Percentiles rank a stretch among this genome's conserved stretches.
Conservation (phyloP, 2,329 filamentous ascomycete genomes). For the Aspergillus aculeatus region DNA sequence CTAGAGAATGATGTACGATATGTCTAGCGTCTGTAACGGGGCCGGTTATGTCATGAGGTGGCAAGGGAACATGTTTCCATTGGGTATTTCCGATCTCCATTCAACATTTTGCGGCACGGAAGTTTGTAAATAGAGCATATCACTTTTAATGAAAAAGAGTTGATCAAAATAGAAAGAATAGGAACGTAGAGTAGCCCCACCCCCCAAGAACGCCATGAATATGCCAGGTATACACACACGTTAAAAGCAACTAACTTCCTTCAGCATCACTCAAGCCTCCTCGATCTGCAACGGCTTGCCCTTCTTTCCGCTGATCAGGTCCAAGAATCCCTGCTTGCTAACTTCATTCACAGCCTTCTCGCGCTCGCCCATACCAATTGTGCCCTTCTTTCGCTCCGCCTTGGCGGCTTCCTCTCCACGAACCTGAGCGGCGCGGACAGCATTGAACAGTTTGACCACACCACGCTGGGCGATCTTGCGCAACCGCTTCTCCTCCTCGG, state of each 20-base stretch:
- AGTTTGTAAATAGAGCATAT: conserved; percentile 28
- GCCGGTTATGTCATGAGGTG: conserved; percentile 9
- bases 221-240: conserved; percentile 28
- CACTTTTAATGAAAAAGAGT: conserved; percentile 25
- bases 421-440: conserved; percentile 87
- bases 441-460: conserved; percentile 96
- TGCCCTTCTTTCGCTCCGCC: conserved; percentile 65
- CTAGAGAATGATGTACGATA: conserved; percentile 10
- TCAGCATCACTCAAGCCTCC: conserved; percentile 36
- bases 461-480: conserved; percentile 87
- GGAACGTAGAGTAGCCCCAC: conserved; percentile 12
- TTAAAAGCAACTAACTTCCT: conserved; percentile 2
- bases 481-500: conserved; percentile 73
- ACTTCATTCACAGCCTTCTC: conserved; percentile 92
- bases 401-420: conserved; percentile 74
- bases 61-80: conserved; percentile 22
- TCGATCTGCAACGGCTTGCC: conserved; percentile 49
- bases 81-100: conserved; percentile 29
- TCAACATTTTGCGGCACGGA: conserved; percentile 18
- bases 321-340: conserved; percentile 94
- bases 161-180: conserved; percentile 18
- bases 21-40: conserved; percentile 10
- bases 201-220: conserved; percentile 32
- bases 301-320: conserved; percentile 69
- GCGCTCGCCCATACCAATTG: conserved; percentile 75